Evolutionary conservation across 108 stramenopile genomes (phyloP).

Genomic region (Phaeodactylum tricornutum): DNA sequence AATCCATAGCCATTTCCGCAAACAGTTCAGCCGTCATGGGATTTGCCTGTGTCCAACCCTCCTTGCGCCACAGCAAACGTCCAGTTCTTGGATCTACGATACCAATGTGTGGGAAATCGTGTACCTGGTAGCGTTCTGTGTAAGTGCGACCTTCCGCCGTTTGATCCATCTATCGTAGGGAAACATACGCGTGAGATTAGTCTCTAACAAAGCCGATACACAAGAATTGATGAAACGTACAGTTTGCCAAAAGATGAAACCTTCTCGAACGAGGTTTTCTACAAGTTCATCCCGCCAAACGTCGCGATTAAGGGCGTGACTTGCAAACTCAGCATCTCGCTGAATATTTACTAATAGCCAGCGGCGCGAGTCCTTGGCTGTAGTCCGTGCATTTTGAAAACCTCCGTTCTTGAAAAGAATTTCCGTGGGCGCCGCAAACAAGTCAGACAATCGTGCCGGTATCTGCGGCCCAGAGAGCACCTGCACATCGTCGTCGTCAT

Average conservation of each 20-base stretch:
- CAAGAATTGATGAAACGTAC: too few species aligned
- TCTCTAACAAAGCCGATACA: too few species aligned
- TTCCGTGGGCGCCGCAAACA: conserved; percentile 72
- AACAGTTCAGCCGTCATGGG: conserved; percentile 68
- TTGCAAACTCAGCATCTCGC: conserved; percentile 74
- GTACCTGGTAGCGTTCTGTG: conserved; percentile 72
- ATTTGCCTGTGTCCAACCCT: conserved; percentile 84
- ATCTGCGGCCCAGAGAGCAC: neutral
- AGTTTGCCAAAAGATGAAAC: conserved; percentile 90
- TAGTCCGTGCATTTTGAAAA: conserved; percentile 72
- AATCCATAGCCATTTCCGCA: conserved; percentile 80
- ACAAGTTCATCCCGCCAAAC: conserved; percentile 93
- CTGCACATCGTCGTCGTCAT: conserved; percentile 12
- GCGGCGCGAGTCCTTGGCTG: conserved; percentile 74
- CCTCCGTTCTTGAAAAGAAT: conserved; percentile 62
- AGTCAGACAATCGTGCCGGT: conserved; percentile 39
- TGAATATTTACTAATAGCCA: conserved; percentile 93
- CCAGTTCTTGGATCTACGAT: conserved; percentile 92
- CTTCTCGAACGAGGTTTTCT: conserved; percentile 84
- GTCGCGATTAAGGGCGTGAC: conserved; percentile 93
- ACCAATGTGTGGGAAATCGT: conserved; percentile 76
- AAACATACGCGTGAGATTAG: too few species aligned
- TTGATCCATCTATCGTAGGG: conserved; percentile 37
- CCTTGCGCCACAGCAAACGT: conserved; percentile 70
- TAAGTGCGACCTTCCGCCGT: conserved; percentile 65